Percentiles rank a stretch among this genome's conserved stretches.
These are phyloP conservation scores for Casuarina cunninghamiana DNA, from an alignment of 306 rosid genomes.

Conservation along the genomic window DNA sequence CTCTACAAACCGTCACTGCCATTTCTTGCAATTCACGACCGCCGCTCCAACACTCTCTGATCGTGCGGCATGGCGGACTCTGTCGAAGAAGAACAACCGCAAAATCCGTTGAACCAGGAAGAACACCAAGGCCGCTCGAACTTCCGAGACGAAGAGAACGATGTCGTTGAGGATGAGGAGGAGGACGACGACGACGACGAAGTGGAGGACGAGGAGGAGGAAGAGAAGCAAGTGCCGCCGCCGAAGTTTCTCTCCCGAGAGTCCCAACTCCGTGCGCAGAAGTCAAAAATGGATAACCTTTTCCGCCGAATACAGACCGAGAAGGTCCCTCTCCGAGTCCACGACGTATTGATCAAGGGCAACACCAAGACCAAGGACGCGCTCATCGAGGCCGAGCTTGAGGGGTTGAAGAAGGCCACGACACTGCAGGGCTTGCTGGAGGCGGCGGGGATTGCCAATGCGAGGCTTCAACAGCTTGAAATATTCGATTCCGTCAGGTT, in stretches of 20 bases:
- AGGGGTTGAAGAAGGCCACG: constrained; percentile 52
- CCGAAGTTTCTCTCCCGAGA: constrained; percentile 35
- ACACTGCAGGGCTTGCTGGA: constrained; percentile 79
- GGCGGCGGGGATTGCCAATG: constrained; percentile 60
- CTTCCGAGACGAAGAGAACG: constrained; percentile 34
- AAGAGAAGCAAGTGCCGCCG: constrained; percentile 28
- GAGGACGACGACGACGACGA: constrained; percentile 33
- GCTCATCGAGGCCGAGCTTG: constrained; percentile 78
- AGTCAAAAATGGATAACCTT: constrained; percentile 52
- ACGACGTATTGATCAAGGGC: constrained; percentile 79
- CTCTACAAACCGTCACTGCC: not conserved
- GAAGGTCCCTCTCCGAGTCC: constrained; percentile 74
- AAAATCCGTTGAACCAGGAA: constrained; percentile 33
- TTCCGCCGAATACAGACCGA: constrained; percentile 60
- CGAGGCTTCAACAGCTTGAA: constrained; percentile 65
- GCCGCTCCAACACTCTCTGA: constrained; percentile 23
- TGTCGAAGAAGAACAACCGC: constrained; percentile 33
- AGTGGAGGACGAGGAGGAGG: constrained; percentile 31
- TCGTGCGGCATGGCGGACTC: constrained; percentile 44
- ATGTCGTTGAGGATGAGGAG: constrained; percentile 35
- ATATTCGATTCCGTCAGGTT: constrained; percentile 71
- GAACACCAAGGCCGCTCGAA: constrained; percentile 35
- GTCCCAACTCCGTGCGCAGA: constrained; percentile 46
- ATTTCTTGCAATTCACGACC: not conserved
- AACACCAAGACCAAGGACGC: constrained; percentile 79